Conservation (phyloP, 1,139 yeast species). For the Trichomonascaceae sp. region DNA sequence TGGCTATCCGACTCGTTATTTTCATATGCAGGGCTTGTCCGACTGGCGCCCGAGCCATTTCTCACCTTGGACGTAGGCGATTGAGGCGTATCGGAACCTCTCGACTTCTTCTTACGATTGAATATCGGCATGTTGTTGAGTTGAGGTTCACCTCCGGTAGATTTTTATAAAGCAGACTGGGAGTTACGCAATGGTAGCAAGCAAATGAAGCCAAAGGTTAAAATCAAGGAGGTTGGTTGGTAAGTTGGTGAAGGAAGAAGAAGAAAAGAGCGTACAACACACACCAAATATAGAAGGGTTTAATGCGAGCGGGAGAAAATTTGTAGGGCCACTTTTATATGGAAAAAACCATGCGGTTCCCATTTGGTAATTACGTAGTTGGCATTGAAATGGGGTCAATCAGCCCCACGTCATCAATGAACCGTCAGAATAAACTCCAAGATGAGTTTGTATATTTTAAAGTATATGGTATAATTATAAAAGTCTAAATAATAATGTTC, state of each 20-base stretch:
- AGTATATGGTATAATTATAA: too few species aligned
- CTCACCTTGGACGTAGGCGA: neutral
- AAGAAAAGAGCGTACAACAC: neutral
- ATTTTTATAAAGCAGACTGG: neutral
- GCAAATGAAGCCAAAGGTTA: neutral
- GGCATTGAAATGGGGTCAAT: neutral
- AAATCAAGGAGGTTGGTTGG: neutral
- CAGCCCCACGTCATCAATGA: neutral
- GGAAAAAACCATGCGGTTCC: neutral
- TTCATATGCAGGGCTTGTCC: slow-evolving; percentile 3
- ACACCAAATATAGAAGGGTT: too few species aligned
- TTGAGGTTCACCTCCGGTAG: neutral
- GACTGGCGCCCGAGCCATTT: slow-evolving; percentile 3
- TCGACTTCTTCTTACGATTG: slow-evolving; percentile 6
- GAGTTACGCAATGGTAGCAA: neutral
- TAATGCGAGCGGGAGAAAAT: neutral
- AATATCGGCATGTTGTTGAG: slow-evolving; percentile 1
- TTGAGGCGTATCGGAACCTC: neutral
- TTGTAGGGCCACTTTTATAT: neutral
- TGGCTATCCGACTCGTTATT: neutral
- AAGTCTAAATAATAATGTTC: too few species aligned
- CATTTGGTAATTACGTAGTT: neutral
- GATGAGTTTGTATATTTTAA: too few species aligned
- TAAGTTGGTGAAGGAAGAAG: neutral
- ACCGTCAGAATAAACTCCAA: neutral